Base-by-base conservation (phyloP, 1,139 yeast genomes). In the Kluyveromyces marxianus region DNA sequence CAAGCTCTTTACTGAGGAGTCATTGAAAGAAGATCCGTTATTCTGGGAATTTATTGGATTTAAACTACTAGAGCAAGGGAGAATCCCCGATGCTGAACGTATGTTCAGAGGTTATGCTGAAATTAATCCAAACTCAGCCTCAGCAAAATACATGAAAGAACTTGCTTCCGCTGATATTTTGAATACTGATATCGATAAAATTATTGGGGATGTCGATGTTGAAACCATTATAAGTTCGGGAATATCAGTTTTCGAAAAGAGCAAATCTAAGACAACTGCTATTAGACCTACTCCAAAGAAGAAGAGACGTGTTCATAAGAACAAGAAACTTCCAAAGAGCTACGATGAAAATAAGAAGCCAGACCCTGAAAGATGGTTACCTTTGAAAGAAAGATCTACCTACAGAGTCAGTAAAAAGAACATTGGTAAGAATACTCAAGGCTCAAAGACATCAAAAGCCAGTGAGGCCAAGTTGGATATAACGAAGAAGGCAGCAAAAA, bases 361-460 rank as follows among this genome's bases (percentile, higher is more conserved):
- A 1, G 83, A 81, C 55, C 75, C 76, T 7, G 97, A 90, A 64
- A 80, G 97, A 68, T 90, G 97, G 97, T 68, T 89, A 45, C 95
- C 97, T 30, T 60, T 85, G 74, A 83, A 81, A 59, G 92, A 89
- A 62, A 77, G 97, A 65, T 77, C 89, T 4, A 80, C 82, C 55
- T 89, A 85, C 69, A 86, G 79, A 64, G 88, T 95, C 24, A 82
- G 84, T 58, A 70, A 70, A 60, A 81, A 62, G 64, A 58, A 40
- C 44, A 53, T 25, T 73, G 39, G 39, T 4, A 76, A 71, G 56
- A 70, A 68, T 36, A 76, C 85, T 0, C 89, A 84, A 58, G 94
- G 95, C 49, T 94, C 94, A 43, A 73, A 75, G 0, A 72, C 79
- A 48, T 90, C 79, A 55, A 69, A 69, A 46, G 69, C 70, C 25